phyloP scores from a whole-genome alignment of 73 alveolate species.

The Tetrahymena borealis region DNA sequence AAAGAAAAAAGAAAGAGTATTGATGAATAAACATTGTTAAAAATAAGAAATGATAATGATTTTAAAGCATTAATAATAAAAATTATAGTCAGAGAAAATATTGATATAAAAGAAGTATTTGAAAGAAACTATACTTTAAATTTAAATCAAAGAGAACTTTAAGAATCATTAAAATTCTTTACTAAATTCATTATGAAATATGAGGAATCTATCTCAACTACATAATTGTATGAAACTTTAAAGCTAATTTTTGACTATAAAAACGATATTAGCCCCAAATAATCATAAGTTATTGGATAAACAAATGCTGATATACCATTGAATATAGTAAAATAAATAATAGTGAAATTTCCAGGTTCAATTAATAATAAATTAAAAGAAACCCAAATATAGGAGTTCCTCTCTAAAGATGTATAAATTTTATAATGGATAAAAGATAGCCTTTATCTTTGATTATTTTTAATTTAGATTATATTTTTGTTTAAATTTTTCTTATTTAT shows the following conservation, averaged over 20 bases:
- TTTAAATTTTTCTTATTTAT: too few species aligned
- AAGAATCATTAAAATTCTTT: background rate
- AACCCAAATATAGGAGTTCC: background rate
- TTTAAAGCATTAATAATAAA: background rate
- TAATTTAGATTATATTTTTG: background rate
- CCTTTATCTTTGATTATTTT: background rate
- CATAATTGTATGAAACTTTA: background rate
- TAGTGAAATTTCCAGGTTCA: background rate
- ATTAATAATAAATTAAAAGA: background rate
- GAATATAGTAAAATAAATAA: background rate
- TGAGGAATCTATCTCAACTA: background rate
- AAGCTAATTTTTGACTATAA: background rate
- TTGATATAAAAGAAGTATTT: background rate
- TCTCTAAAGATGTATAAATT: background rate
- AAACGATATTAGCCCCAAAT: background rate
- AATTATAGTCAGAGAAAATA: background rate
- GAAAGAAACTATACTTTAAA: background rate
- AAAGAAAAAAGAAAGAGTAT: background rate
- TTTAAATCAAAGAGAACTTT: background rate
- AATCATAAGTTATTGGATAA: background rate
- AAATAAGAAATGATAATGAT: background rate
- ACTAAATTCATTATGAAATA: background rate
- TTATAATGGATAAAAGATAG: background rate
- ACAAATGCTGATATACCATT: background rate
- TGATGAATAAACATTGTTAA: background rate